Conservation (phyloP, 2,329 filamentous ascomycete genomes). For the Ramichloridium luteum region DNA sequence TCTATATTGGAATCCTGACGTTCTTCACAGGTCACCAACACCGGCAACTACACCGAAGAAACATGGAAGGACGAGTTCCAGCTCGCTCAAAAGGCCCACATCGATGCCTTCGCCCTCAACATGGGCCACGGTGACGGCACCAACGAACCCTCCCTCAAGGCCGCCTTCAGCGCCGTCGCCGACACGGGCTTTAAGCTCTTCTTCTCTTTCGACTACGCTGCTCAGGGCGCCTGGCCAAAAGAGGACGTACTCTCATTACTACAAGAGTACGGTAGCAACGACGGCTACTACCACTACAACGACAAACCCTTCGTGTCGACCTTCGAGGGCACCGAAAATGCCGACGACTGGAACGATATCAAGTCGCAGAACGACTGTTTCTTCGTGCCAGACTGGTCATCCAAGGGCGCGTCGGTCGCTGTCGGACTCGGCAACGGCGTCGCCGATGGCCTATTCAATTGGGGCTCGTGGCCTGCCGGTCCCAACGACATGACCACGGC, state of each 20-base stretch:
- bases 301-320: constrained; percentile 42
- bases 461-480: constrained; percentile 39
- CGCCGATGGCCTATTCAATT: constrained; percentile 38
- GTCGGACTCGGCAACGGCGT: constrained; percentile 7
- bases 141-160: too few relatives aligned
- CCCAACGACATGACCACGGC: constrained; percentile 39
- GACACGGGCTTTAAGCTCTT: constrained; percentile 49
- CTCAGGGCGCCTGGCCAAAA: constrained; percentile 28
- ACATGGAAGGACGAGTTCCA: too few relatives aligned
- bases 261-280: constrained; percentile 31
- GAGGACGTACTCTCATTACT: constrained; percentile 34
- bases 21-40: too few relatives aligned
- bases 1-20: too few relatives aligned
- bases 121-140: too few relatives aligned
- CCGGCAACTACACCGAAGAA: too few relatives aligned
- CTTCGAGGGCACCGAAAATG: constrained; percentile 36
- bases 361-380: constrained; percentile 30
- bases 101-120: too few relatives aligned
- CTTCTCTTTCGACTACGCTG: constrained; percentile 45
- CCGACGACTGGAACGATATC: constrained; percentile 34
- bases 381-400: constrained; percentile 38
- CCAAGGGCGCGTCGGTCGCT: constrained; percentile 24
- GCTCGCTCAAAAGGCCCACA: too few relatives aligned
- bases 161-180: too few relatives aligned
- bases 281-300: constrained; percentile 40